A percentile compares a stretch with the other conserved stretches of the same genome.
Conservation (phyloP, 345 rosid species). For the Boechera retrofracta region DNA sequence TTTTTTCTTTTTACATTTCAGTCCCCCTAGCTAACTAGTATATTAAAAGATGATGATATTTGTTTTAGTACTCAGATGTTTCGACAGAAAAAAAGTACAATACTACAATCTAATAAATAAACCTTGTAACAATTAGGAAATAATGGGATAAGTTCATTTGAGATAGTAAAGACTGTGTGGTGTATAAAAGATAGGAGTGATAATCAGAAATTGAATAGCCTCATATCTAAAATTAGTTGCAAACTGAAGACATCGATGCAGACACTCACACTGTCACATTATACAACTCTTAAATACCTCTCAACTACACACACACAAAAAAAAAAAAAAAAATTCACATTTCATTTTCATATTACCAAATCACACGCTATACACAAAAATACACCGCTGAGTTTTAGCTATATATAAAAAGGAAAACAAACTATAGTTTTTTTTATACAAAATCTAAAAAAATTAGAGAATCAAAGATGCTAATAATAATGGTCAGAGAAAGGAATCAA, state of each 20-base stretch:
- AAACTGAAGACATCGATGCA: constrained; percentile 37
- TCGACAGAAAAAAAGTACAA: neutral
- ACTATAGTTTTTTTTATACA: neutral
- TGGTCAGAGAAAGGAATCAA: constrained; percentile 1
- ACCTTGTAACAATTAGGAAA: constrained; percentile 25
- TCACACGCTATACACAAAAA: constrained; percentile 1
- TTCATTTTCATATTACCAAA: constrained; percentile 35
- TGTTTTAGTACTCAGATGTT: neutral
- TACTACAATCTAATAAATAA: constrained; percentile 15
- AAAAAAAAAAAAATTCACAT: neutral
- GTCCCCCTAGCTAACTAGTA: neutral
- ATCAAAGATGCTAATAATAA: constrained; percentile 28
- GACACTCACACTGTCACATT: constrained; percentile 38
- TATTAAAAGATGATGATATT: neutral
- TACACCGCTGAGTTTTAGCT: neutral
- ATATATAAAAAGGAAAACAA: neutral
- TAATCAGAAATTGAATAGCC: constrained; percentile 33
- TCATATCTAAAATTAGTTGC: constrained; percentile 43
- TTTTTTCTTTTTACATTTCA: neutral
- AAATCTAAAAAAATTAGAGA: neutral
- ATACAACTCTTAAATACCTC: constrained; percentile 37
- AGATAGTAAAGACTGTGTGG: constrained; percentile 27
- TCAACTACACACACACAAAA: constrained; percentile 32
- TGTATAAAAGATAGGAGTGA: constrained; percentile 28
- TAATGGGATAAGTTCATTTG: constrained; percentile 23